A percentile compares a stretch with the other conserved stretches of the same genome.
phyloP scores from a whole-genome alignment of 83 land plant species.

The Larix sibirica region DNA sequence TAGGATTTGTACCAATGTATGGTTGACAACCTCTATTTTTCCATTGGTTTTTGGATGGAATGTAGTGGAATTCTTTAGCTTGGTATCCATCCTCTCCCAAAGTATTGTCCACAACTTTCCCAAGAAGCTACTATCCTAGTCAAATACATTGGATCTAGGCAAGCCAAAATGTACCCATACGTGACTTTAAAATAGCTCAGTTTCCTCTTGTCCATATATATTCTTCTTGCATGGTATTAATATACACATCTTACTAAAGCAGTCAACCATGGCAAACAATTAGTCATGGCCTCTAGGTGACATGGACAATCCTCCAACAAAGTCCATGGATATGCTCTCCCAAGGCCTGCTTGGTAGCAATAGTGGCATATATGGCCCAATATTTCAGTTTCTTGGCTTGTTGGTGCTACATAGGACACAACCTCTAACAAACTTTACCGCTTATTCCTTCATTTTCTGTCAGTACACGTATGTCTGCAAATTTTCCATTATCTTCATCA shows the following conservation, averaged over 20 bases:
- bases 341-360: not conserved
- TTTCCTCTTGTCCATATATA: not conserved
- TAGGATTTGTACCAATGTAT: not conserved
- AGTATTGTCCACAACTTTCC: not conserved
- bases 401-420: not conserved
- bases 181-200: not conserved
- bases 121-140: not conserved
- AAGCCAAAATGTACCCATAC: not conserved
- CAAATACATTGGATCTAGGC: not conserved
- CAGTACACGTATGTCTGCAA: not conserved
- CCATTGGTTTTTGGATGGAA: not conserved
- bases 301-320: not conserved
- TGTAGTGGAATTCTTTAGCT: not conserved
- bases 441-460: not conserved
- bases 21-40: no score
- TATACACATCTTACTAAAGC: not conserved
- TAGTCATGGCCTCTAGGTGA: not conserved
- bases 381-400: not conserved
- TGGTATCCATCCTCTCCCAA: not conserved
- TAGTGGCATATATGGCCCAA: not conserved
- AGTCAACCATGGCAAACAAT: not conserved
- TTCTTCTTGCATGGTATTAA: not conserved
- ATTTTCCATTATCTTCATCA: not conserved
- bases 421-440: not conserved
- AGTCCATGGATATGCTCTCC: not conserved